Conservation (phyloP, 768 basidiomycete genomes). For the Lactifluus subvellereus region DNA sequence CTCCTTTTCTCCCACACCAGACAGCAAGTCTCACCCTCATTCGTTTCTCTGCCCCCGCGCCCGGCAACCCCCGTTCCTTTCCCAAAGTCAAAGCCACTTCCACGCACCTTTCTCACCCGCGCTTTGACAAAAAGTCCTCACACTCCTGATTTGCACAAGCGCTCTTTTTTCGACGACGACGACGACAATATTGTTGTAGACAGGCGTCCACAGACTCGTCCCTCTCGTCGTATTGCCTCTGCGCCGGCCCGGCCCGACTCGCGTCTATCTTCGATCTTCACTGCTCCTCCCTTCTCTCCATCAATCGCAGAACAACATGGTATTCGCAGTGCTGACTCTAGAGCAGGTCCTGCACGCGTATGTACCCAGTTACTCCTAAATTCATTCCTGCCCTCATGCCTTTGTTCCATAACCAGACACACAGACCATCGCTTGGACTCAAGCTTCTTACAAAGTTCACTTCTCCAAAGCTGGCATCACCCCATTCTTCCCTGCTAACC, state of each 20-base stretch:
- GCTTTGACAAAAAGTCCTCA: neutral
- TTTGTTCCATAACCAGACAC: neutral
- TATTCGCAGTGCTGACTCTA: neutral
- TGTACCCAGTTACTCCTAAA: neutral
- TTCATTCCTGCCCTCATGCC: neutral
- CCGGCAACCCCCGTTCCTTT: neutral
- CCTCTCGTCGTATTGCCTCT: neutral
- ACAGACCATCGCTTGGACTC: slow-evolving; percentile 1
- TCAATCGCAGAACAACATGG: neutral
- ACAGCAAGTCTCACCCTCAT: neutral
- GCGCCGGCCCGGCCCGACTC: neutral
- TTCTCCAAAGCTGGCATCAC: slow-evolving; percentile 1
- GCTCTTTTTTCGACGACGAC: slow-evolving; percentile 16
- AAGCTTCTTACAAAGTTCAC: slow-evolving; percentile 17
- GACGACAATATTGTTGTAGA: neutral
- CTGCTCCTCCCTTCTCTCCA: slow-evolving; percentile 1
- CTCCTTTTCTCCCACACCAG: neutral
- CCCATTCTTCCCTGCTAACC: slow-evolving; percentile 6
- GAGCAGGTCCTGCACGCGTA: neutral
- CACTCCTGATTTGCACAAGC: neutral
- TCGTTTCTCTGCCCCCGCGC: neutral
- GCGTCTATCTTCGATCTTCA: slow-evolving; percentile 14
- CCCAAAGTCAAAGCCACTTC: neutral
- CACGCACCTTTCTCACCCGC: slow-evolving; percentile 6
- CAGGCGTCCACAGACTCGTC: neutral